Evolutionary conservation across 495 filamentous ascomycete genomes (phyloP).

Genomic region (Penicillium riverlandense): DNA sequence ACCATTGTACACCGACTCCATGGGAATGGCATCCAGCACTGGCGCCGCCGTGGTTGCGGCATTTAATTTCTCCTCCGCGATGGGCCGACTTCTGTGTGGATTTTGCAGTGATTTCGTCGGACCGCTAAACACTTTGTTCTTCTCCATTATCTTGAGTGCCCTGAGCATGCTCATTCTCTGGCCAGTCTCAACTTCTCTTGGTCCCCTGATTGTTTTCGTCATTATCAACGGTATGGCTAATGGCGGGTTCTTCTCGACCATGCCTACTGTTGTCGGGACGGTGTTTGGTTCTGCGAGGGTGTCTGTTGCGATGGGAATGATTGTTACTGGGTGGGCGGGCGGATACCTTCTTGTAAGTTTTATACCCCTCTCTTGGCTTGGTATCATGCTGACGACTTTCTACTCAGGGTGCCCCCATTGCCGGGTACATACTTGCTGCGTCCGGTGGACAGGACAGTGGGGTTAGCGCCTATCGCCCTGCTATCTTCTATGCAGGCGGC

Average conservation of each 20-base stretch:
- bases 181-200: constrained; percentile 47
- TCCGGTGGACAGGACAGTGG: constrained; percentile 40
- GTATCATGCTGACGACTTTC: constrained; percentile 3
- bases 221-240: constrained; percentile 49
- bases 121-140: constrained; percentile 42
- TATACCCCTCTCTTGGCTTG: background rate
- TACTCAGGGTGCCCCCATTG: constrained; percentile 48
- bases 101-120: constrained; percentile 45
- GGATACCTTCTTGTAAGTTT: constrained; percentile 48
- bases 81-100: constrained; percentile 44
- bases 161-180: constrained; percentile 50
- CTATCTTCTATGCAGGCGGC: constrained; percentile 50
- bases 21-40: constrained; percentile 37
- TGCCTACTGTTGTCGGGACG: constrained; percentile 53
- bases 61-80: constrained; percentile 48
- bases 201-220: constrained; percentile 44
- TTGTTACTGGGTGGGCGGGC: constrained; percentile 52
- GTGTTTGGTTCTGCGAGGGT: constrained; percentile 48
- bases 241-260: constrained; percentile 52
- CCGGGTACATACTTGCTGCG: constrained; percentile 48
- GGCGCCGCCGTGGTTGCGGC: constrained; percentile 49
- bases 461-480: constrained; percentile 45
- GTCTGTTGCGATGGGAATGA: constrained; percentile 54
- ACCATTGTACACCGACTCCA: constrained; percentile 39
- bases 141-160: constrained; percentile 39